Percentiles rank a stretch among this genome's conserved stretches.
Conservation (phyloP, 768 basidiomycete genomes). For the Russula ochroleuca region DNA sequence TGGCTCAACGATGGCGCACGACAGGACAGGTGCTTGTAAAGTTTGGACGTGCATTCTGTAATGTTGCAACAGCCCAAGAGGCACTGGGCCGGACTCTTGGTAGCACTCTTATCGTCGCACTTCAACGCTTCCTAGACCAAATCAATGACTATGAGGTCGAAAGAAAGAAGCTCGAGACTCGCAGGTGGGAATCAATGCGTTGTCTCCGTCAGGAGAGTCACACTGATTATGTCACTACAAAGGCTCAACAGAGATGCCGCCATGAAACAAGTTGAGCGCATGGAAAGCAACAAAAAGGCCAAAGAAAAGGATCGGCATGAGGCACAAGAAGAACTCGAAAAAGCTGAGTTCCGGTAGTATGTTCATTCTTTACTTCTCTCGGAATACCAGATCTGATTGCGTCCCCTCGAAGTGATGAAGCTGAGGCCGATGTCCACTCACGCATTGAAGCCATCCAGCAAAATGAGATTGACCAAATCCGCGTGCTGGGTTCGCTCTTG, state of each 20-base stretch:
- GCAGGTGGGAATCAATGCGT: constrained; percentile 50
- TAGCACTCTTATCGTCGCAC: constrained; percentile 66
- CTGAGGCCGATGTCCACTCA: constrained; percentile 74
- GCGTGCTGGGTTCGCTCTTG: constrained; percentile 65
- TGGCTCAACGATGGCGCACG: constrained; percentile 3
- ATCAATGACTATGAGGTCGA: constrained; percentile 80
- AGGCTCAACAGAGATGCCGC: constrained; percentile 81
- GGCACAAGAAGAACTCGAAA: constrained; percentile 77
- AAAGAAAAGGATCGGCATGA: constrained; percentile 69
- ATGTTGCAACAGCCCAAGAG: constrained; percentile 80
- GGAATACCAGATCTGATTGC: constrained; percentile 3
- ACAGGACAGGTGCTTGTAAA: constrained; percentile 68
- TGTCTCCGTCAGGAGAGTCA: constrained; percentile 9
- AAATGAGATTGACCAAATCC: constrained; percentile 66
- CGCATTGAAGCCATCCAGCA: constrained; percentile 79
- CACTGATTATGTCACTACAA: neutral
- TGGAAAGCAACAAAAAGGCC: constrained; percentile 71
- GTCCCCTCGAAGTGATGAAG: constrained; percentile 62
- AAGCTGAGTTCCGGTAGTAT: constrained; percentile 55
- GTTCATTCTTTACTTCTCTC: constrained; percentile 18
- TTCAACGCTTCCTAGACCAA: constrained; percentile 61
- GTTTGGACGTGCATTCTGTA: constrained; percentile 80
- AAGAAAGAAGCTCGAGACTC: constrained; percentile 83
- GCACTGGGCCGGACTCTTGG: constrained; percentile 67
- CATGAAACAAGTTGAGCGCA: constrained; percentile 60